Percentiles rank a stretch among this genome's conserved stretches.
Conservation (phyloP, 2,329 filamentous ascomycete genomes). For the Talaromyces sp. region DNA sequence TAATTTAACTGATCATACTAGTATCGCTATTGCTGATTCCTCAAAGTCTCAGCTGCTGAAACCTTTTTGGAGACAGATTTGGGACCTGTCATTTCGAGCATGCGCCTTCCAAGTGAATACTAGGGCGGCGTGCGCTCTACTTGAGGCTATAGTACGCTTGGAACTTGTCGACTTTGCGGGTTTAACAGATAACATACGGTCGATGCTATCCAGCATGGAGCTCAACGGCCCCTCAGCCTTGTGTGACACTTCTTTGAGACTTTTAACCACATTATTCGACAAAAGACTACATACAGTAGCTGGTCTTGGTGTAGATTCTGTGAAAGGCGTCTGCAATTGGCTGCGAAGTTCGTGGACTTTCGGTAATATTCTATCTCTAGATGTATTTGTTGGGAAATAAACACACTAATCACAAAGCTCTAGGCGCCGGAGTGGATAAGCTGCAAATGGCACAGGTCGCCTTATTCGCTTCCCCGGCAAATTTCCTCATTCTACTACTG, state of each 20-base stretch:
- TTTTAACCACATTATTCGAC: conserved; percentile 70
- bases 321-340: conserved; percentile 75
- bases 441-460: conserved; percentile 64
- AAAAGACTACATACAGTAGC: conserved; percentile 66
- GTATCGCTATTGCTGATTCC: conserved; percentile 31
- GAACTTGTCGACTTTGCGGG: conserved; percentile 65
- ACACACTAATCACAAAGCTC: conserved; percentile 16
- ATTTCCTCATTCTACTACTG: conserved; percentile 67
- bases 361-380: conserved; percentile 52
- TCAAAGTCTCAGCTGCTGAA: conserved; percentile 44
- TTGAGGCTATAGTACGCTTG: conserved; percentile 65
- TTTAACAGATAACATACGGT: conserved; percentile 66
- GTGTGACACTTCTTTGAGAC: conserved; percentile 71
- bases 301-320: conserved; percentile 63
- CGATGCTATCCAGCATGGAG: conserved; percentile 72
- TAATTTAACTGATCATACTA: conserved; percentile 19
- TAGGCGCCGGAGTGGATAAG: conserved; percentile 59
- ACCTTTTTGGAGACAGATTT: conserved; percentile 65
- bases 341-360: conserved; percentile 77
- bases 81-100: conserved; percentile 70
- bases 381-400: background rate
- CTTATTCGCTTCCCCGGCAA: conserved; percentile 60
- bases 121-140: conserved; percentile 71
- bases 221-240: conserved; percentile 74
- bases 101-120: conserved; percentile 68